Base-by-base conservation (phyloP, 768 basidiomycete genomes). In the Russula griseocarnosa region DNA sequence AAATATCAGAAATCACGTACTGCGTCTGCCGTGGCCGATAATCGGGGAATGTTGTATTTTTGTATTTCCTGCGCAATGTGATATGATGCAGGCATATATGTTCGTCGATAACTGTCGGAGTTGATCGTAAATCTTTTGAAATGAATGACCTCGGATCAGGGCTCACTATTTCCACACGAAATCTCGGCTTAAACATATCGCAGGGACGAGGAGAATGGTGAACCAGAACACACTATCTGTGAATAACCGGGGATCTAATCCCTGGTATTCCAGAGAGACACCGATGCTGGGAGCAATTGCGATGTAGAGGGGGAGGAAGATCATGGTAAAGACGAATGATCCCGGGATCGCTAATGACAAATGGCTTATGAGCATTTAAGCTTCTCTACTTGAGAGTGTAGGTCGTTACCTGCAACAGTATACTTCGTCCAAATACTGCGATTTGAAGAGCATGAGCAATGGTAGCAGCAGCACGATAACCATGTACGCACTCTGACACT, bases 41-140 rank as follows among this genome's bases (percentile, higher is more conserved):
- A 71, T 96, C 94, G 4, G 93, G 94, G 61, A 97, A 97, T 87
- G 74, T 97, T 96, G 79, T 95, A 98, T 77, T 97, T 98, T 77
- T 98, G 96, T n/a, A 99, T 82, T 73, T 99, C 97, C 73, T 98
- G 96, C 0, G 94, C 94, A 70, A 99, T 93, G 71, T 99, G 97
- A 74, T 98, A 99, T n/a, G 95, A 87, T 44, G 85, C 81, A 0
- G 97, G 96, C 67, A 77, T 77, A 76, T 97, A 97, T 30, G 96
- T 94, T 68, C 96, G 81, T 63, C 88, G 86, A 73, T 97, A 98
- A 74, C 94, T 95, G 66, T 14, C 5, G 14, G 28, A 59, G 32
- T 52, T 69, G 62, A 61, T 46, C 62, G 51, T 63, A 44, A 73
- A 58, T 38, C 61, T 40, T 52, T 47, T 22, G n/a, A 22, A 58